A percentile compares a stretch with the other conserved stretches of the same genome.
phyloP scores from a whole-genome alignment of 768 basidiomycete genomes.

The Tremella fuciformis region DNA sequence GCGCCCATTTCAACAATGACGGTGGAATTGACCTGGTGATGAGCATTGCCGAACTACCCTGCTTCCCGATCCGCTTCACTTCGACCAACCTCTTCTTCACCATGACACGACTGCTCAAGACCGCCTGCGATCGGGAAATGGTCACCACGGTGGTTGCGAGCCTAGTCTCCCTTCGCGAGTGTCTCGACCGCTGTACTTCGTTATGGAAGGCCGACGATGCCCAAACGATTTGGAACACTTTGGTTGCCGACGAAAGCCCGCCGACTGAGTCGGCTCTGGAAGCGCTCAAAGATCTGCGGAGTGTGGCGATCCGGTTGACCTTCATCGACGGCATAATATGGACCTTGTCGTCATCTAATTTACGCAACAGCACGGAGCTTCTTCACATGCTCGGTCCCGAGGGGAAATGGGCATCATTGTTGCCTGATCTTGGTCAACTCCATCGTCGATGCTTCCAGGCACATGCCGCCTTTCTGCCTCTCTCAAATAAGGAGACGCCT shows the following conservation, averaged over 20 bases:
- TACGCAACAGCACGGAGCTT: slow-evolving; percentile 57
- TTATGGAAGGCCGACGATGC: slow-evolving; percentile 12
- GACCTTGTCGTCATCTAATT: slow-evolving; percentile 61
- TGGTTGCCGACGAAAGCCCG: slow-evolving; percentile 11
- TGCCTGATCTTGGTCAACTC: slow-evolving; percentile 70
- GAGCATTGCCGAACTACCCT: slow-evolving; percentile 61
- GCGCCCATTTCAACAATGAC: slow-evolving; percentile 73
- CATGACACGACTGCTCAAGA: slow-evolving; percentile 74
- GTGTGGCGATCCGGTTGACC: slow-evolving; percentile 55
- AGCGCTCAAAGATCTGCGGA: slow-evolving; percentile 58
- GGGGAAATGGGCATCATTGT: slow-evolving; percentile 68
- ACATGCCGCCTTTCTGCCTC: slow-evolving; percentile 67
- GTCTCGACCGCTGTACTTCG: slow-evolving; percentile 50
- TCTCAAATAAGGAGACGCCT: slow-evolving; percentile 50
- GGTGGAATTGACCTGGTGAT: slow-evolving; percentile 28
- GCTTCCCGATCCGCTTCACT: slow-evolving; percentile 83
- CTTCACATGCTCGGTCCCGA: slow-evolving; percentile 58
- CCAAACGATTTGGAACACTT: slow-evolving; percentile 7
- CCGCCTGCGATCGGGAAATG: slow-evolving; percentile 68
- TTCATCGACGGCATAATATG: slow-evolving; percentile 82
- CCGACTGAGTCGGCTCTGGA: too few relatives aligned
- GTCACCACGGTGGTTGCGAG: slow-evolving; percentile 18
- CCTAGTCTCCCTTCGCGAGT: slow-evolving; percentile 41
- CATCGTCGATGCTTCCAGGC: slow-evolving; percentile 84
- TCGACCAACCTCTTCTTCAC: slow-evolving; percentile 62